Percentiles rank a stretch among this genome's conserved stretches.
These are phyloP conservation scores for Tuber melanosporum DNA, from an alignment of 495 filamentous ascomycete genomes.

Conservation along the genomic window DNA sequence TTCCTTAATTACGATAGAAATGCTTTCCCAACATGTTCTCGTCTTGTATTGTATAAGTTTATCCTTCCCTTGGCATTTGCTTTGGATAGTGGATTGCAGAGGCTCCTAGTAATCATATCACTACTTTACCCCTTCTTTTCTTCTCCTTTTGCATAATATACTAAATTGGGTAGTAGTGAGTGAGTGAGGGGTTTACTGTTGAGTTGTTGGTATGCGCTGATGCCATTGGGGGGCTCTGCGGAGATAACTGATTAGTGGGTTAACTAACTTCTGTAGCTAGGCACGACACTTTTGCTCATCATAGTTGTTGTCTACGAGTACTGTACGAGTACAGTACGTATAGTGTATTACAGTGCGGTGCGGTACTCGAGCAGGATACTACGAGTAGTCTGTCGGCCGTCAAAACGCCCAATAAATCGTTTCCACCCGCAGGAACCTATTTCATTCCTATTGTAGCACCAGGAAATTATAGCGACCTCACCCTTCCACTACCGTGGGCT, in stretches of 20 bases:
- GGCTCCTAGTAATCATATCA: background rate
- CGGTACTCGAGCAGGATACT: no score
- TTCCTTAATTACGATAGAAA: background rate
- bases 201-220: background rate
- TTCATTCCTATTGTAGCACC: background rate
- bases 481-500: background rate
- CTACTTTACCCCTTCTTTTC: background rate
- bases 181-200: background rate
- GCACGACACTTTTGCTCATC: background rate
- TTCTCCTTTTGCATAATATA: background rate
- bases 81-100: background rate
- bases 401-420: background rate
- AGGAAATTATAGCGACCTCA: slow-evolving; percentile 24
- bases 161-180: background rate
- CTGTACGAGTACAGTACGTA: no score
- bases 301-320: no score
- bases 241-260: background rate
- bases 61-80: background rate
- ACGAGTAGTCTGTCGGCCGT: no score
- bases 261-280: background rate
- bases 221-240: background rate
- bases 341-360: no score
- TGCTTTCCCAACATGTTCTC: background rate
- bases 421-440: background rate
- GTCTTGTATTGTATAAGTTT: background rate